Evolutionary conservation across 805 yeast species (phyloP).

Genomic region (Monosporozyma servazzii): DNA sequence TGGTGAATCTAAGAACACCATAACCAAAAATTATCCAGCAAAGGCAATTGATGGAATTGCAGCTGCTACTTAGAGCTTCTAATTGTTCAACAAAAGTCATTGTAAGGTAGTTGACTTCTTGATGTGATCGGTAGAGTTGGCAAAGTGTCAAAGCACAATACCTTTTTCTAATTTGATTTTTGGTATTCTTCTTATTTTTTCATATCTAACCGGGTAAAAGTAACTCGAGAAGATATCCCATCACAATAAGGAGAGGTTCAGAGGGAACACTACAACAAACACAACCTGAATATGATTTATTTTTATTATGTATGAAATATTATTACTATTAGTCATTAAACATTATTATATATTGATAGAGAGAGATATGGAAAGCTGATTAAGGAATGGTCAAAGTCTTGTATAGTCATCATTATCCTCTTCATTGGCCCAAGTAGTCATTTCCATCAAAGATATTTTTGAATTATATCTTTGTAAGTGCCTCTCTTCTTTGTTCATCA

Average conservation of each 20-base stretch:
- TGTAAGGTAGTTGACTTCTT: not conserved
- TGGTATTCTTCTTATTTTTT: not conserved
- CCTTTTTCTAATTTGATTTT: not conserved
- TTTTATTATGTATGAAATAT: not conserved
- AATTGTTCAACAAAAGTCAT: constrained; percentile 20
- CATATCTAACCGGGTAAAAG: not conserved
- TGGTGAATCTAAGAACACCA: constrained; percentile 55
- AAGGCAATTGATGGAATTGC: constrained; percentile 18
- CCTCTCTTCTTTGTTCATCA: constrained; percentile 53
- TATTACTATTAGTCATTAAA: not conserved
- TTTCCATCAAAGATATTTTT: constrained; percentile 51
- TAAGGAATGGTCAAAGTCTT: not conserved
- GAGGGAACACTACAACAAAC: not conserved
- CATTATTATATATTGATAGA: not conserved
- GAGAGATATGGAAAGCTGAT: not conserved
- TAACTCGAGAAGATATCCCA: not conserved
- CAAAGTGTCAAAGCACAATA: not conserved
- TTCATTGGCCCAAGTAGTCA: constrained; percentile 53
- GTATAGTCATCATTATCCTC: constrained; percentile 27
- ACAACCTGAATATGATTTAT: not conserved
- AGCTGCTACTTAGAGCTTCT: constrained; percentile 14
- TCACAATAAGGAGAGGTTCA: not conserved
- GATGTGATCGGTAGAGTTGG: not conserved
- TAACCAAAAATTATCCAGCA: constrained; percentile 40
- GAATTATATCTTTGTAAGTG: constrained; percentile 48